Base-by-base conservation (phyloP, 352 stramenopile genomes). In the Globisporangium carolinianum region DNA sequence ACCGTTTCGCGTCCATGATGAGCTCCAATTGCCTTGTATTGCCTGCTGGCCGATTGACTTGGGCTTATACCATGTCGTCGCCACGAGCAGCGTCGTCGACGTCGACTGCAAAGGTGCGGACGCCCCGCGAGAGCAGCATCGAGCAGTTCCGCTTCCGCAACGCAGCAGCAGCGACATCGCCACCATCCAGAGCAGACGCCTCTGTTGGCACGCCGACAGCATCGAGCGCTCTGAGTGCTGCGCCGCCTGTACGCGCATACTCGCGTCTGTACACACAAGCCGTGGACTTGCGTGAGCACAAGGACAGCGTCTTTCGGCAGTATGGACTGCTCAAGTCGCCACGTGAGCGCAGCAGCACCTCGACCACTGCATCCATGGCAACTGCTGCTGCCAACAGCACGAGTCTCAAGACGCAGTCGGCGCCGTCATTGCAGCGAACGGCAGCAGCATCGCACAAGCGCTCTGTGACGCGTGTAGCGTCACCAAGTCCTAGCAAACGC, bases 261-360 rank as follows among this genome's bases (percentile, higher is more conserved):
- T 66, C 75, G 24, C 68, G 80, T 10, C 60, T 91, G 43, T 91
- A 89, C 54, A 65, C 73, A 0, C 76, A 89, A 50, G 80, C 68
- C 15, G 71, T 75, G 48, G 71, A 79, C 46, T 55, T 78, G n/a
- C 64, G 74, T 35, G 64, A 76, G 36, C 73, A 89, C 64, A 87
- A 86, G 55, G 66, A 86, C 53, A 65, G 70, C 6, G 65, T 91
- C 3, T 86, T 76, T 46, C 69, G 69, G 46, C 69, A 83, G 43
- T 91, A 87, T 55, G 77, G 80, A 1, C 61, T 86, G 3, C 55
- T 68, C 65, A 72, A 69, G 38, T 50, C 56, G 15, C 24, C 17
- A 17, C 17, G 17, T 3, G 47, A 55, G 6, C n/a, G 4, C 14
- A 38, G 12, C 14, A 18, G 11, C 10, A 11, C 10, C 11, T 18